phyloP scores from a whole-genome alignment of 768 basidiomycete genomes.

The Calvatia gigantea region DNA sequence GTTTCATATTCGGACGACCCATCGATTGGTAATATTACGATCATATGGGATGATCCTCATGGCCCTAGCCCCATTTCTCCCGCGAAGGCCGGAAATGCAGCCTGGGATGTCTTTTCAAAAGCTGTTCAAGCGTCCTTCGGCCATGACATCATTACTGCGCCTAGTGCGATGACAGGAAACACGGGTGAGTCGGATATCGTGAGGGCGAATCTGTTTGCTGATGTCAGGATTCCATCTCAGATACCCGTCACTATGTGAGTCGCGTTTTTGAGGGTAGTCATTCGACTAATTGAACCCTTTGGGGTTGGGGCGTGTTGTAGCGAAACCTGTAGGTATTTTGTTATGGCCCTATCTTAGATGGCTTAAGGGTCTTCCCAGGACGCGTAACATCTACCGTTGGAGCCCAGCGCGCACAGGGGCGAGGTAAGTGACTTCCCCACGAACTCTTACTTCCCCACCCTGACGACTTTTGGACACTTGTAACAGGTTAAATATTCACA shows the following conservation, averaged over 20 bases:
- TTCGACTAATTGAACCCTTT: background rate
- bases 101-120: slow-evolving; percentile 23
- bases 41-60: slow-evolving; percentile 17
- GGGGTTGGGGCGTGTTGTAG: slow-evolving; percentile 11
- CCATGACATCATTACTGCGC: slow-evolving; percentile 21
- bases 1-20: slow-evolving; percentile 15
- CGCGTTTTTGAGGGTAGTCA: background rate
- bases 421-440: slow-evolving; percentile 16
- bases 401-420: slow-evolving; percentile 24
- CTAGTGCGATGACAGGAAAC: slow-evolving; percentile 29
- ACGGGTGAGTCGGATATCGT: slow-evolving; percentile 18
- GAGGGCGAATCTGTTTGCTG: background rate
- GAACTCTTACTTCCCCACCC: background rate
- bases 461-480: background rate
- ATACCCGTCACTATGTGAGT: slow-evolving; percentile 29
- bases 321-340: slow-evolving; percentile 22
- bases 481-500: slow-evolving; percentile 25
- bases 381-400: slow-evolving; percentile 28
- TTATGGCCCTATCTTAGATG: background rate
- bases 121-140: slow-evolving; percentile 27
- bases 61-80: slow-evolving; percentile 26
- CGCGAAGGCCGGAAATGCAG: slow-evolving; percentile 16
- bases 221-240: slow-evolving; percentile 10
- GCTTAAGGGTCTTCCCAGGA: slow-evolving; percentile 16
- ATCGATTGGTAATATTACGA: slow-evolving; percentile 24